A percentile compares a stretch with the other conserved stretches of the same genome.
These are phyloP conservation scores for Pochonia chlamydosporia DNA, from an alignment of 2,329 filamentous ascomycete species.

Conservation along the genomic window DNA sequence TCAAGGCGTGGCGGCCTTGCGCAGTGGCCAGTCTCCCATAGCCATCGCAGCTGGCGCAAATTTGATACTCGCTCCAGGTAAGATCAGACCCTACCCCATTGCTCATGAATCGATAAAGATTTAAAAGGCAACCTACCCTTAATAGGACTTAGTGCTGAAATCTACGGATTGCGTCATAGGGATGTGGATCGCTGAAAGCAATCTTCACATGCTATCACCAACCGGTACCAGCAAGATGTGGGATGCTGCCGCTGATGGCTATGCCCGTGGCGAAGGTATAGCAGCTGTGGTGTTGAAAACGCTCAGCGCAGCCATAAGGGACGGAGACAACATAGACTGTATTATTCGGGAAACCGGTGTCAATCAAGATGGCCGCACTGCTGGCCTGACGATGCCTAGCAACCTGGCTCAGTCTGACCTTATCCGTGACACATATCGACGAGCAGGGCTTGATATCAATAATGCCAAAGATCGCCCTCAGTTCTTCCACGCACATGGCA, in stretches of 20 bases:
- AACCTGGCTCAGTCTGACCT: constrained; percentile 32
- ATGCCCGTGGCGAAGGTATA: constrained; percentile 47
- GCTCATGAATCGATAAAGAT: too few species aligned
- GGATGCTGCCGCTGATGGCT: constrained; percentile 41
- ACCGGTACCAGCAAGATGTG: too few species aligned
- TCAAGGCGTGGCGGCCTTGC: constrained; percentile 18
- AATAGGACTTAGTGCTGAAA: too few species aligned
- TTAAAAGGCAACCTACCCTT: too few species aligned
- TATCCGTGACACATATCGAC: constrained; percentile 31
- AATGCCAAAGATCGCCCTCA: constrained; percentile 28
- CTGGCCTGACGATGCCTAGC: constrained; percentile 22
- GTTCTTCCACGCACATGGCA: constrained; percentile 39
- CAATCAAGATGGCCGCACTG: constrained; percentile 16
- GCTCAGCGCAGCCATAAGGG: constrained; percentile 33
- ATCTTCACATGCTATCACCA: too few species aligned
- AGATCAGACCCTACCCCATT: too few species aligned
- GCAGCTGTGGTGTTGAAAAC: constrained; percentile 41
- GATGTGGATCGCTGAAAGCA: too few species aligned
- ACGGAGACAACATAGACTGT: constrained; percentile 20
- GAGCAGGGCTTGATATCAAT: constrained; percentile 29
- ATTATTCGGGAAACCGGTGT: constrained; percentile 18
- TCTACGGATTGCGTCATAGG: too few species aligned
- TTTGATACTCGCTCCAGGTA: constrained; percentile 28
- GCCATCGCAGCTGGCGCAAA: constrained; percentile 34
- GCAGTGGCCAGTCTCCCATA: constrained; percentile 23